Evolutionary conservation across 179 eudicot species (phyloP).

Genomic region (Silene coronaria): DNA sequence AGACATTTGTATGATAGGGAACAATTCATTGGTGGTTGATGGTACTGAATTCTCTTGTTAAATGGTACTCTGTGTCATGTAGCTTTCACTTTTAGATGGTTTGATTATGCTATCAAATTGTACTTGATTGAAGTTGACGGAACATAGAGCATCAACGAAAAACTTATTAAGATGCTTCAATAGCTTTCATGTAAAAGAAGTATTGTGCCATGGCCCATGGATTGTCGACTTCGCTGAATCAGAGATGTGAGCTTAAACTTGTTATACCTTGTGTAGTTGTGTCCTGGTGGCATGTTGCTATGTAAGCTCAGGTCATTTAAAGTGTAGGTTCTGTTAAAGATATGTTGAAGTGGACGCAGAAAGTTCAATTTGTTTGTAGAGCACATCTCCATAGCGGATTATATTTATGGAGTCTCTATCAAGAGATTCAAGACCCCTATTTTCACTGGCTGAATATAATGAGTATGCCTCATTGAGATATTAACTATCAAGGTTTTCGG

Average conservation of each 20-base stretch:
- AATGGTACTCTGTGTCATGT: not conserved
- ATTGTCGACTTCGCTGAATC: not conserved
- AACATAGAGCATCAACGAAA: not conserved
- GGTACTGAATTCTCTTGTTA: not conserved
- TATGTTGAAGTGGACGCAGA: not conserved
- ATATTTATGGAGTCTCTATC: too few species aligned
- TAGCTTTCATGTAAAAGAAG: not conserved
- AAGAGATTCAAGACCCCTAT: too few species aligned
- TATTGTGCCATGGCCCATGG: not conserved
- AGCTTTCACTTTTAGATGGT: not conserved
- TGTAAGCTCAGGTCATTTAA: not conserved
- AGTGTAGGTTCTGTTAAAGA: not conserved
- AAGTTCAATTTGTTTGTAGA: not conserved
- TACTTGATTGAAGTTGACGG: not conserved
- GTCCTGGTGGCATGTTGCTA: not conserved
- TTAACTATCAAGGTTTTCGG: not conserved
- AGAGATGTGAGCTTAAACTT: not conserved
- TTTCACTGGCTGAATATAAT: too few species aligned
- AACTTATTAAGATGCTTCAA: not conserved
- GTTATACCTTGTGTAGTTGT: not conserved
- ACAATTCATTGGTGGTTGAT: not conserved
- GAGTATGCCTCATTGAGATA: not conserved
- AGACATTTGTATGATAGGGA: not conserved
- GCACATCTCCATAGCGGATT: not conserved
- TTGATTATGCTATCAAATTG: not conserved